Evolutionary conservation across 2,329 filamentous ascomycete species (phyloP), one percentile per base, ranked within the genome.

Genomic region (Akanthomyces lecanii): DNA sequence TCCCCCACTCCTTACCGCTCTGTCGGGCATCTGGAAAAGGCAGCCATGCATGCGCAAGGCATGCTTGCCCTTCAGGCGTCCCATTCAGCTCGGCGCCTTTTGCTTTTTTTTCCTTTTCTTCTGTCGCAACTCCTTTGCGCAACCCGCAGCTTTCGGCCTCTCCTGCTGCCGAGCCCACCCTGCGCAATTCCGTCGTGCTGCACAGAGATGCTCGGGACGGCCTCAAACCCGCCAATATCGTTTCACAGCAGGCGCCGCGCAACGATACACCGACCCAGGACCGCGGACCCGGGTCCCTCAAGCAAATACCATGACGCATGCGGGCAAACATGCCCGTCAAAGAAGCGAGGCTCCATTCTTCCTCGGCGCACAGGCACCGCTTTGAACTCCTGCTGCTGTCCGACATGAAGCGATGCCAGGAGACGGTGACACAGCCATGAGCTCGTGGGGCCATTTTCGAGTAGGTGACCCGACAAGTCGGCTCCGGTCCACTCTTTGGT

Each of bases 261-360:
- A 45, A 61, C 48, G 38, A 30, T 61, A 45, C 58, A 61, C 58
- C n/a, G 48, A 61, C 58, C 58, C 58, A 53, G 48, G 38, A 53
- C 58, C 58, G 38, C 48, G 58, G 58, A 53, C 12, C 23, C 23
- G 48, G 48, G 47, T 44, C 10, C 42, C 36, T 58, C 55, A 58
- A 38, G 12, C 2, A 38, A 38, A 38, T 38, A 38, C 6, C 33
- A 12, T 38, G 33, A 12, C 33, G 33, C 12, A 38, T 11, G 33
- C 33, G 12, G 10, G 33, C 33, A 38, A 11, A 12, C 33, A 38
- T 38, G 33, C 33, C 33, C 33, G 33, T 38, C 33, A 30, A 44
- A 42, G 52, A 55, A 14, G 52, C 36, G 16, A 52, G 28, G 36
- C 10, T n/a, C 25, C 12, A 10, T 53, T 28, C 4, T 28, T 36